Conservation (phyloP, 345 rosid species). For the Turnera subulata region DNA sequence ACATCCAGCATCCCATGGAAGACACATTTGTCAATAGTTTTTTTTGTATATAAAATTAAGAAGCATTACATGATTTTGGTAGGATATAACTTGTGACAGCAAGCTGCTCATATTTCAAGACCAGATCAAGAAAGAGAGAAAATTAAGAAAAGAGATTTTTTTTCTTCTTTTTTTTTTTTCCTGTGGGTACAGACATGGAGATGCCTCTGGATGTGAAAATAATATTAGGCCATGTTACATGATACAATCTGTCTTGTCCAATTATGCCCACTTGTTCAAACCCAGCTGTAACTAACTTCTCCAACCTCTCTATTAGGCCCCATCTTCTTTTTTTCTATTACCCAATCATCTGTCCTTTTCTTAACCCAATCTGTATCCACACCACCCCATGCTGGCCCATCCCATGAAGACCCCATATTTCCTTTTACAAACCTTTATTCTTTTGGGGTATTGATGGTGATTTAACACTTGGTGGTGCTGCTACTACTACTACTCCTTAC, state of each 20-base stretch:
- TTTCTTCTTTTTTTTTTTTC: too few species aligned
- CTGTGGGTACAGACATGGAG: conserved; percentile 3
- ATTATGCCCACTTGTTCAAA: conserved; percentile 42
- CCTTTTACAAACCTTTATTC: too few species aligned
- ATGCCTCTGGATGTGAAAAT: conserved; percentile 26
- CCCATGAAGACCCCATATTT: too few species aligned
- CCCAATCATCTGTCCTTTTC: conserved; percentile 23
- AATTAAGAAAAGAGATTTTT: background rate
- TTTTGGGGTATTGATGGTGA: background rate
- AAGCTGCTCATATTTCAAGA: conserved; percentile 40
- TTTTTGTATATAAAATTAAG: conserved; percentile 16
- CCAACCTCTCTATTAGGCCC: conserved; percentile 27
- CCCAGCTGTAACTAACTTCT: conserved; percentile 34
- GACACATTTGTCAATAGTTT: conserved; percentile 3
- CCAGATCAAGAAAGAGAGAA: conserved; percentile 27
- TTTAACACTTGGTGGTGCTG: background rate
- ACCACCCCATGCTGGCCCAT: too few species aligned
- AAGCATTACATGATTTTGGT: conserved; percentile 4
- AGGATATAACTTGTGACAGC: conserved; percentile 3
- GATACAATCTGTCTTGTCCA: conserved; percentile 51
- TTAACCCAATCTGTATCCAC: too few species aligned
- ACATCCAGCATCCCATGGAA: conserved; percentile 32
- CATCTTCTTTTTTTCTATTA: conserved; percentile 13
- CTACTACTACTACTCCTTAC: background rate
- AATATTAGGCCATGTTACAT: conserved; percentile 27